Evolutionary conservation across 2,329 filamentous ascomycete species (phyloP), one percentile per base, ranked within the genome.

Genomic region (Diplodia intermedia): DNA sequence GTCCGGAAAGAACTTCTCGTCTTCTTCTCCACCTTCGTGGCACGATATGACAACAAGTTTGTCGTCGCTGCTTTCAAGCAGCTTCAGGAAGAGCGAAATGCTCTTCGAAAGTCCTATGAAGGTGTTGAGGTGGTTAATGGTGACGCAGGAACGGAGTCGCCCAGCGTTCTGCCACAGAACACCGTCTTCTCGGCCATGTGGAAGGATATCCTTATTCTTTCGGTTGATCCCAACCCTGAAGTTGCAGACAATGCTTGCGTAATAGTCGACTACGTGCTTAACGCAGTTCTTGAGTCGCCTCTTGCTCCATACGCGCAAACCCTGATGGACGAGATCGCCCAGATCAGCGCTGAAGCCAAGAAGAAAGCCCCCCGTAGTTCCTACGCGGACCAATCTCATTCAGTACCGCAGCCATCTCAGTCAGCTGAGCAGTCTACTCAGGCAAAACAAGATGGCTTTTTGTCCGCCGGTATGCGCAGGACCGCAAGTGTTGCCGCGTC

Each of bases 131-230:
- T 65, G 14, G 23, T 55, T n/a, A 62, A 49, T 14, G 38, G 52
- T 20, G 67, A 65, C 14, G 38, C 49, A 20, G 65, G 65, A 8
- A 40, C 47, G 7, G 66, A 67, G n/a, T 43, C 56, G 4, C 38
- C 57, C 2, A 38, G 49, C 18, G 29, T 29, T 15, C 3, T 68
- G 15, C 93, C 94, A 14, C 89, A 92, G 71, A 95, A 97, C 75
- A 97, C 93, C 0, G 91, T 97, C 20, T 97, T 96, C 77, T 91
- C 94, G 36, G 91, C 94, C 0, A 91, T 96, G 70, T 99, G 95
- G 95, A 95, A 97, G 77, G 92, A 97, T 74, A 86, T 96, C 53
- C 83, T 97, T 69, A 92, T 97, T 70, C 85, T 98, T 78, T 94
- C 93, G 54, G 92, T 97, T 20, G 95, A 99, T 76, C 94, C 95